phyloP scores from a whole-genome alignment of 1,139 yeast genomes.

The Saccharomyces pastorianus region DNA sequence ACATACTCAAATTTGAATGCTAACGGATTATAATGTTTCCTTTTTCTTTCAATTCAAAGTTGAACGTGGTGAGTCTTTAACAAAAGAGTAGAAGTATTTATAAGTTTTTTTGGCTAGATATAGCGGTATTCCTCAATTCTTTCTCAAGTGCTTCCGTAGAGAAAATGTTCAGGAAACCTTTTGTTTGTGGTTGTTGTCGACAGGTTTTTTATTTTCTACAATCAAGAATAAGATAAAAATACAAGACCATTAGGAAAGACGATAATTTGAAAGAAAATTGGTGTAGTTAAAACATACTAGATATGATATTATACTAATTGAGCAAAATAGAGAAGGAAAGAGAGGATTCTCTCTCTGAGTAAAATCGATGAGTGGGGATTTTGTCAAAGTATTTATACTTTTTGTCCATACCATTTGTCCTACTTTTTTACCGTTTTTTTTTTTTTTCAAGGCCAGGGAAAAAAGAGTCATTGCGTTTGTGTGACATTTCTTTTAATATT shows the following conservation, averaged over 20 bases:
- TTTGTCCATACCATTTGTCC: neutral
- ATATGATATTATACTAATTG: neutral
- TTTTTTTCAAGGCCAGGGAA: neutral
- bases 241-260: conserved; percentile 5
- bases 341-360: neutral
- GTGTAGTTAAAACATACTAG: conserved; percentile 14
- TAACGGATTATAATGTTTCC: neutral
- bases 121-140: neutral
- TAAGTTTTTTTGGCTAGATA: neutral
- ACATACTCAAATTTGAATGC: neutral
- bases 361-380: neutral
- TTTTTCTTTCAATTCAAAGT: neutral
- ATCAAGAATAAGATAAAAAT: conserved; percentile 2
- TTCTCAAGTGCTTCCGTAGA: neutral
- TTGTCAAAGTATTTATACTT: neutral
- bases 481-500: neutral
- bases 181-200: conserved; percentile 1
- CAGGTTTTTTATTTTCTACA: conserved; percentile 6
- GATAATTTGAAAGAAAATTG: conserved; percentile 13
- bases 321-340: neutral
- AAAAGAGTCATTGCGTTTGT: neutral
- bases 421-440: neutral
- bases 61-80: neutral
- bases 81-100: neutral
- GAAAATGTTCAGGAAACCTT: neutral